Percentiles rank a stretch among this genome's conserved stretches.
Conservation (phyloP, 441 rosid genomes). For the Euphorbia celastroides region DNA sequence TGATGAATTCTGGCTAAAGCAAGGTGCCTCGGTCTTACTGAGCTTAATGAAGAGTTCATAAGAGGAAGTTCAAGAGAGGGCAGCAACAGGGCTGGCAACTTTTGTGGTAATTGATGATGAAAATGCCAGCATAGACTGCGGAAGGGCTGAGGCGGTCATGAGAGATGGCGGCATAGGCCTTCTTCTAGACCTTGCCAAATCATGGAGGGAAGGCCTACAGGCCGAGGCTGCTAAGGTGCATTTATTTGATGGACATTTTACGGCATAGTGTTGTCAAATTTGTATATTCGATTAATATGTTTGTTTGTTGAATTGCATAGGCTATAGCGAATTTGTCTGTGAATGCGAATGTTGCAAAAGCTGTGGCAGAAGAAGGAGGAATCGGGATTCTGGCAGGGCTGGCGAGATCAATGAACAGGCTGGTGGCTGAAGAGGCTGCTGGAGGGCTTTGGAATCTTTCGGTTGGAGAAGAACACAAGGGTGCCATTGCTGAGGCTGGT, state of each 20-base stretch:
- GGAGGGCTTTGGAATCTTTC: constrained; percentile 99
- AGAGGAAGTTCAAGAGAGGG: constrained; percentile 94
- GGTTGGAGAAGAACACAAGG: constrained; percentile 99
- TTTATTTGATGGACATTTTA: constrained; percentile 2
- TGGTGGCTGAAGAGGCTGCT: constrained; percentile 99
- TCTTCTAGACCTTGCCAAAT: constrained; percentile 79
- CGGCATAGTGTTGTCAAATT: constrained; percentile 2
- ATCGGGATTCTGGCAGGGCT: constrained; percentile 63
- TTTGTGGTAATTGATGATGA: constrained; percentile 92
- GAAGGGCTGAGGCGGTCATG: constrained; percentile 96
- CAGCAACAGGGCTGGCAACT: constrained; percentile 91
- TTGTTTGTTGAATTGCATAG: constrained; percentile 26
- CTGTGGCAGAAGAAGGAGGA: constrained; percentile 95
- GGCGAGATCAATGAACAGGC: constrained; percentile 88
- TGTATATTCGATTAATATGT: constrained; percentile 1
- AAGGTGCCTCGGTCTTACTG: constrained; percentile 78
- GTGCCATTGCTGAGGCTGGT: constrained; percentile 91
- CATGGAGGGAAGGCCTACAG: constrained; percentile 97
- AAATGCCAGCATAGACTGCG: constrained; percentile 86
- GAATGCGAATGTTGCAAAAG: constrained; percentile 80
- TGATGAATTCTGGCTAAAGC: constrained; percentile 89
- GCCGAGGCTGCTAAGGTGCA: constrained; percentile 93
- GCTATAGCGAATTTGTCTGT: constrained; percentile 89
- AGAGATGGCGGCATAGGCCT: constrained; percentile 81
- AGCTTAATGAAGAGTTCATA: constrained; percentile 83